Conservation (phyloP, 2,329 filamentous ascomycete species). For the Didymella exigua region DNA sequence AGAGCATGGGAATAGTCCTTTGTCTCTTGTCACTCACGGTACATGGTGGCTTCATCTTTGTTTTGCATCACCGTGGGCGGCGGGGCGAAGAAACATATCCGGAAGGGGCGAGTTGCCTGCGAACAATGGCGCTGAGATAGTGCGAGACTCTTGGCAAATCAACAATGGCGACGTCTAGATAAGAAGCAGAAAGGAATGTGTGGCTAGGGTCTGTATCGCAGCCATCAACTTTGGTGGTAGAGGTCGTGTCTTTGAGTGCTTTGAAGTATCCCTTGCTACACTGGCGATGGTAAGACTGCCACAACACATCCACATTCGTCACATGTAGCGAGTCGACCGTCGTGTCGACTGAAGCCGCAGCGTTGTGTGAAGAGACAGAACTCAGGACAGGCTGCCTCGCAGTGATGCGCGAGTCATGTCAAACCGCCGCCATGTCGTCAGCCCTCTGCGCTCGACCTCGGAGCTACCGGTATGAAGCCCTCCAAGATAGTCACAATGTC, state of each 20-base stretch:
- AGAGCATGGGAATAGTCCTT: background rate
- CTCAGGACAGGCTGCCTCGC: no score
- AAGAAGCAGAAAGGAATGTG: slow-evolving; percentile 53
- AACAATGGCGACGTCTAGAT: background rate
- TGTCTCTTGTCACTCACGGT: background rate
- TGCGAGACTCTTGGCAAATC: background rate
- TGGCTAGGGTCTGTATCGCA: slow-evolving; percentile 19
- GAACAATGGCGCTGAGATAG: background rate
- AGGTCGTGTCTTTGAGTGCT: background rate
- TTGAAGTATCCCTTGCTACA: background rate
- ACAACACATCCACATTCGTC: no score
- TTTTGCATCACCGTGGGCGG: background rate
- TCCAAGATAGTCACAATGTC: background rate
- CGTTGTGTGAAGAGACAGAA: no score
- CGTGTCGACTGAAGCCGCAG: slow-evolving; percentile 40
- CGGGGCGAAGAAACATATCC: background rate
- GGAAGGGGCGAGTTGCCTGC: background rate
- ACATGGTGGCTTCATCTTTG: background rate
- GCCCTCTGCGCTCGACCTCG: slow-evolving; percentile 4
- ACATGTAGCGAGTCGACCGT: no score
- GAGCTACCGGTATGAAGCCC: slow-evolving; percentile 8
- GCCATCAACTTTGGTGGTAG: background rate
- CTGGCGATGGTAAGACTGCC: slow-evolving; percentile 41
- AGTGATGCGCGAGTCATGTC: background rate
- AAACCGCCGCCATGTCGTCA: slow-evolving; percentile 1